These are phyloP conservation scores for Ustilago hordei DNA, from an alignment of 1,284 basidiomycete species.

Conservation along the genomic window DNA sequence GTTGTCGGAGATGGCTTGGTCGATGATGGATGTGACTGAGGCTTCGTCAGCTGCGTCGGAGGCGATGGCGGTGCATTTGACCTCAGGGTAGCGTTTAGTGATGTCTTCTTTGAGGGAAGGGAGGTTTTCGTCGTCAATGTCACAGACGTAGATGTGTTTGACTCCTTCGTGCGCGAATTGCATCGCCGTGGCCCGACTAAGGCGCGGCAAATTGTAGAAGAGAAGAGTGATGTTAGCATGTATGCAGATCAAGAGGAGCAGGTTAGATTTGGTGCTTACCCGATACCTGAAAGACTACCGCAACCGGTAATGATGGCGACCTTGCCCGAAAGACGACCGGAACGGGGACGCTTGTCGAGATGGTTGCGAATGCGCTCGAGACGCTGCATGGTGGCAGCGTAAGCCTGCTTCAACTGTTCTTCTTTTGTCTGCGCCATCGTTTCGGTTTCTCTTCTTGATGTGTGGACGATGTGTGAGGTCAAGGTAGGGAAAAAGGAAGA, in stretches of 20 bases:
- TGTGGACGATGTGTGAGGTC: background rate
- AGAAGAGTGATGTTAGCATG: background rate
- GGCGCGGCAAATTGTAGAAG: conserved; percentile 5
- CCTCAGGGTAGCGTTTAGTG: conserved; percentile 78
- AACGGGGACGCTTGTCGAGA: conserved; percentile 75
- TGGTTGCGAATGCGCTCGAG: conserved; percentile 80
- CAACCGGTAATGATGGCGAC: conserved; percentile 88
- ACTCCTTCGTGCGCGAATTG: conserved; percentile 75
- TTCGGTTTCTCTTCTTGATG: background rate
- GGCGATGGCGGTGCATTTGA: conserved; percentile 74
- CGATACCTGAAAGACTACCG: conserved; percentile 62
- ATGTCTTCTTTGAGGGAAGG: conserved; percentile 80
- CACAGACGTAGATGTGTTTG: conserved; percentile 84
- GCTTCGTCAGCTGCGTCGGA: conserved; percentile 86
- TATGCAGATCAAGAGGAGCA: background rate
- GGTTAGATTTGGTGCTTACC: conserved; percentile 28
- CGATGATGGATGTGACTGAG: conserved; percentile 79
- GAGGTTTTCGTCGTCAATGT: conserved; percentile 80
- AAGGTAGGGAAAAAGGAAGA: conserved; percentile 5
- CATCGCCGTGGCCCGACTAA: conserved; percentile 31
- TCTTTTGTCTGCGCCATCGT: conserved; percentile 35
- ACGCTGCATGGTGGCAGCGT: conserved; percentile 67
- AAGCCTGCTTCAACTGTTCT: conserved; percentile 45
- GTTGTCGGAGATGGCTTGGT: conserved; percentile 81
- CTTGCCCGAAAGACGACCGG: conserved; percentile 78